Conservation (phyloP, 331 rosid species). For the Quercus phellos region DNA sequence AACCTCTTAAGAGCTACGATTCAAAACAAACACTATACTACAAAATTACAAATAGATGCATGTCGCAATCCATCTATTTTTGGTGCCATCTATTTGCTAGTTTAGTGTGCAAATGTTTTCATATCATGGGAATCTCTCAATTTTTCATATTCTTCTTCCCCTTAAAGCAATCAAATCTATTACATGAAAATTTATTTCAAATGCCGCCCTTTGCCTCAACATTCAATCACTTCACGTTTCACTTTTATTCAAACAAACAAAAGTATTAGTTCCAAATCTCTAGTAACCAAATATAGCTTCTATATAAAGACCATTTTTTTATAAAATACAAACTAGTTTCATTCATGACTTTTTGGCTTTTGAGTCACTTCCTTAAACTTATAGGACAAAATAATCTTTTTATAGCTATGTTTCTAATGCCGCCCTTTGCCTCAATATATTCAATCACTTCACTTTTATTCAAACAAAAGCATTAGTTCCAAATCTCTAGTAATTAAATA, state of each 20-base stretch:
- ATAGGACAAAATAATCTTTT: background rate
- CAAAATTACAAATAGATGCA: too few species aligned
- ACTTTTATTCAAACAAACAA: background rate
- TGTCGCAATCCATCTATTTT: too few species aligned
- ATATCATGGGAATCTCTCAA: too few species aligned
- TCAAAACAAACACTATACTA: too few species aligned
- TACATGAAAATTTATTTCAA: background rate
- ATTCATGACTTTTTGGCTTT: background rate
- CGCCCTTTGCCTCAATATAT: background rate
- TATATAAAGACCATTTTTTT: background rate
- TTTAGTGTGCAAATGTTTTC: too few species aligned
- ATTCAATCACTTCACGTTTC: background rate
- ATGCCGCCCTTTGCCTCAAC: background rate
- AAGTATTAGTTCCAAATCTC: background rate
- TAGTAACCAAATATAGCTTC: background rate
- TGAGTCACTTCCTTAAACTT: background rate
- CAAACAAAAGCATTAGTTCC: background rate
- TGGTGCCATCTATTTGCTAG: too few species aligned
- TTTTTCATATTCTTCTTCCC: too few species aligned
- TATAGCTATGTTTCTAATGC: background rate
- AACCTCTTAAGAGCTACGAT: too few species aligned
- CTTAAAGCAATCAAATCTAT: background rate
- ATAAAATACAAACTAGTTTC: background rate
- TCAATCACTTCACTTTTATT: background rate
- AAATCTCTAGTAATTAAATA: background rate